phyloP scores from a whole-genome alignment of 176 grass and related monocot species.

The Phyllostachys edulis region DNA sequence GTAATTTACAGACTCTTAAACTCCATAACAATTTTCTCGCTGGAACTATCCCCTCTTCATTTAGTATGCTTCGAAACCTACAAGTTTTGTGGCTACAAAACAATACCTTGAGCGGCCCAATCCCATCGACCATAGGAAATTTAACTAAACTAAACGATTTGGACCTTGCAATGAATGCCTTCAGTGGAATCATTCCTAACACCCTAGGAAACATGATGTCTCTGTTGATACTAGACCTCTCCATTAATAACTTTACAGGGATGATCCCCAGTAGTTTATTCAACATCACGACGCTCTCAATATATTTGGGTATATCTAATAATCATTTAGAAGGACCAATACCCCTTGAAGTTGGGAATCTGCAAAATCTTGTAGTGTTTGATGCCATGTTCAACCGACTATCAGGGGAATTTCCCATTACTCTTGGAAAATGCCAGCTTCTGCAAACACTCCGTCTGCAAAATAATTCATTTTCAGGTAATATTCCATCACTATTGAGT shows the following conservation, averaged over 20 bases:
- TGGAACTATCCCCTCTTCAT: conserved; percentile 29
- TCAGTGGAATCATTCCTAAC: conserved; percentile 19
- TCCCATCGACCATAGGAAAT: conserved; percentile 32
- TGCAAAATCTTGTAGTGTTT: conserved; percentile 20
- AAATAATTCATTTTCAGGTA: conserved; percentile 25
- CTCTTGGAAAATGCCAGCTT: conserved; percentile 29
- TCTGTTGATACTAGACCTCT: conserved; percentile 9
- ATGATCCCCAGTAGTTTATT: conserved; percentile 30
- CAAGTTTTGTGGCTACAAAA: not conserved
- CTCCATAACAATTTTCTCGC: conserved; percentile 8
- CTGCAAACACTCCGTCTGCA: conserved; percentile 28
- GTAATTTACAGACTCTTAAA: not conserved
- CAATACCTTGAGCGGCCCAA: conserved; percentile 19
- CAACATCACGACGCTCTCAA: conserved; percentile 35
- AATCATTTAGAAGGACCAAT: conserved; percentile 29
- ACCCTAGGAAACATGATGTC: conserved; percentile 16
- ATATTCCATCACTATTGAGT: conserved; percentile 8
- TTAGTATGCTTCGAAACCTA: conserved; percentile 16
- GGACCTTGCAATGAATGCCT: not conserved
- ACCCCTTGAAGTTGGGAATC: conserved; percentile 28
- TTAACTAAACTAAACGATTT: conserved; percentile 18
- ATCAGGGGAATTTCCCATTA: conserved; percentile 32
- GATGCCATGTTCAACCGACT: conserved; percentile 15
- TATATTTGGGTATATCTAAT: conserved; percentile 20
- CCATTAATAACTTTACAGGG: conserved; percentile 22